A percentile compares a stretch with the other conserved stretches of the same genome.
Evolutionary conservation across 306 rosid genomes (phyloP).

Genomic region (Cicer bijugum): DNA sequence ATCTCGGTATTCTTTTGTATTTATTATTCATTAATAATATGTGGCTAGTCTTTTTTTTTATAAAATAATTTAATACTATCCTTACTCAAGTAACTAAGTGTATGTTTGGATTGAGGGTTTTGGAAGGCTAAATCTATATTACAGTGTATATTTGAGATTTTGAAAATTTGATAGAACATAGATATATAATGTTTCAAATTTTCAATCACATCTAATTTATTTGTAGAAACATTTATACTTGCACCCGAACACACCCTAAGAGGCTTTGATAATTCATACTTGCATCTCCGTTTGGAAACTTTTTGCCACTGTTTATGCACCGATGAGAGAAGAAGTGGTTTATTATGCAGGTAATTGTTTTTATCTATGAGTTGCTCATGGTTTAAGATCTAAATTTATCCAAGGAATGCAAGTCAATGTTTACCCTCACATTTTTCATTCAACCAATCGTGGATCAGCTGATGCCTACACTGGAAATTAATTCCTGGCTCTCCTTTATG

Average conservation of each 20-base stretch:
- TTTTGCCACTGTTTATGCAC: neutral
- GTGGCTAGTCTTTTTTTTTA: neutral
- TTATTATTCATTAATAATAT: no score
- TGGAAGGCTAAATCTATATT: no score
- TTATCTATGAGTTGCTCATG: slow-evolving; percentile 35
- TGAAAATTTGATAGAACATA: no score
- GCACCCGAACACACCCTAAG: neutral
- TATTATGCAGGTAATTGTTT: slow-evolving; percentile 23
- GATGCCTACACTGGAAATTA: slow-evolving; percentile 36
- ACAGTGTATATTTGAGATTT: no score
- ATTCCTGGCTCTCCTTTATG: slow-evolving; percentile 40
- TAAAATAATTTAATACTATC: neutral
- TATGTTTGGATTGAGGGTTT: no score
- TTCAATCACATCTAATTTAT: no score
- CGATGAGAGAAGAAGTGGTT: slow-evolving; percentile 1
- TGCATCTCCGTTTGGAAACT: neutral
- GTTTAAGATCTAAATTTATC: slow-evolving; percentile 40
- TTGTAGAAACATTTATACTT: no score
- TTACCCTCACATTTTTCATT: slow-evolving; percentile 12
- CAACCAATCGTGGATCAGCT: slow-evolving; percentile 33
- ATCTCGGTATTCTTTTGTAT: neutral
- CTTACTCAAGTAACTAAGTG: neutral
- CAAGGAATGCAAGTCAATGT: slow-evolving; percentile 37
- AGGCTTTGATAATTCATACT: neutral
- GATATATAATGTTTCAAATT: no score